Percentiles rank a stretch among this genome's conserved stretches.
These are phyloP conservation scores for Corylus avellana DNA, from an alignment of 306 rosid genomes.

Conservation along the genomic window DNA sequence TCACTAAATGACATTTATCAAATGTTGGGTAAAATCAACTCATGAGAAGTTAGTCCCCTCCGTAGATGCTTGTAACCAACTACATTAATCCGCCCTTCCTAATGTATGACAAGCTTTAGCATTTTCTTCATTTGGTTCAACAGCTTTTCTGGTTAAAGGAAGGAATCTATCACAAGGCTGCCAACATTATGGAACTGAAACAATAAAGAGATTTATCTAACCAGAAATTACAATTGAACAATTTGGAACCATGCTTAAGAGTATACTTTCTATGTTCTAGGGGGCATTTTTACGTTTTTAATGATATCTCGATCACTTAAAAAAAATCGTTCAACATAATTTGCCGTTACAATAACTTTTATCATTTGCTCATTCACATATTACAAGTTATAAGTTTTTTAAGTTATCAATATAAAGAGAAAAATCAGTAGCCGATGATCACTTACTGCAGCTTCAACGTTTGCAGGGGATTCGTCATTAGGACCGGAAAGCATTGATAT, in stretches of 20 bases:
- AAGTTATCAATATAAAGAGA: background rate
- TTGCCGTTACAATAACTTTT: background rate
- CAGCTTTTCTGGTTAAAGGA: background rate
- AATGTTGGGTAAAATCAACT: background rate
- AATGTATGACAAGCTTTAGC: background rate
- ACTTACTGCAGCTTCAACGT: slow-evolving; percentile 99
- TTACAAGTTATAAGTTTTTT: background rate
- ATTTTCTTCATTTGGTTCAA: background rate
- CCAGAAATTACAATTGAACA: background rate
- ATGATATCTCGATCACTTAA: too few species aligned
- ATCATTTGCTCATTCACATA: background rate
- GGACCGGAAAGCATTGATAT: slow-evolving; percentile 98
- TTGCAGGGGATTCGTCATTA: slow-evolving; percentile 98
- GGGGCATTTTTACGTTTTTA: too few species aligned
- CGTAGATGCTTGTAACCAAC: background rate
- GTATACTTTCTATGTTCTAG: too few species aligned
- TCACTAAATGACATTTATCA: background rate
- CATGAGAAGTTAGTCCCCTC: background rate
- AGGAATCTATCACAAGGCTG: background rate
- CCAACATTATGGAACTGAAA: background rate
- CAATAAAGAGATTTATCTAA: background rate
- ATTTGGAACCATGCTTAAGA: background rate
- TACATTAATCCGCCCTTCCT: background rate
- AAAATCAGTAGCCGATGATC: background rate
- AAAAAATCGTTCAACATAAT: background rate